Evolutionary conservation across 2,329 filamentous ascomycete genomes (phyloP).

Genomic region (Sporothrix globosa): DNA sequence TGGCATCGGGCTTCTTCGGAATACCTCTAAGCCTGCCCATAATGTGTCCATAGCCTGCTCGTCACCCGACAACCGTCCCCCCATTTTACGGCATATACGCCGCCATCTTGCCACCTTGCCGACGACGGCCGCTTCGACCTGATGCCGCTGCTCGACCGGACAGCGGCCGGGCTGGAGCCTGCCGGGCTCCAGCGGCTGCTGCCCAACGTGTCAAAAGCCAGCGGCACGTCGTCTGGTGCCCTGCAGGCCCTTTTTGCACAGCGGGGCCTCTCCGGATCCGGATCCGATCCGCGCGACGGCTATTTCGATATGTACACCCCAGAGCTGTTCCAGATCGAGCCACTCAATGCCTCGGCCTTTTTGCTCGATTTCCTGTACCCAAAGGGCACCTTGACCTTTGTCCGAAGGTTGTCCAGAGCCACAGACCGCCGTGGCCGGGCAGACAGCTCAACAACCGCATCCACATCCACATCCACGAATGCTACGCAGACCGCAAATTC

Average conservation of each 20-base stretch:
- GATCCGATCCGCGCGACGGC: constrained; percentile 47
- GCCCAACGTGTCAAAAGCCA: constrained; percentile 44
- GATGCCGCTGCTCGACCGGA: constrained; percentile 61
- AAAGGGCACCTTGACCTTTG: constrained; percentile 48
- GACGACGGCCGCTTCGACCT: background rate
- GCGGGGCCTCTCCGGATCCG: constrained; percentile 56
- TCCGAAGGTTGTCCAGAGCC: constrained; percentile 45
- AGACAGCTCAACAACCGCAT: background rate
- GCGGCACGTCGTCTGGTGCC: constrained; percentile 47
- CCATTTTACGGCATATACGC: background rate
- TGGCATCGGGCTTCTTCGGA: too few species aligned
- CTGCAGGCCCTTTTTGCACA: constrained; percentile 59
- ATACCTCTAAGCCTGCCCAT: background rate
- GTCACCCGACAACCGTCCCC: constrained; percentile 2
- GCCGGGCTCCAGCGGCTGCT: constrained; percentile 59
- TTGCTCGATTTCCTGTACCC: constrained; percentile 63
- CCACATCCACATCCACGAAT: background rate
- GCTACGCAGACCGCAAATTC: background rate
- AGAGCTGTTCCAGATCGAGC: constrained; percentile 39
- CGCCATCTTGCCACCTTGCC: background rate
- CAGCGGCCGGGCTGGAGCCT: constrained; percentile 59
- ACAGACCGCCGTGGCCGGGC: constrained; percentile 4
- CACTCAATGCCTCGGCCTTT: constrained; percentile 52
- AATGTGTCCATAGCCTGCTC: constrained; percentile 18
- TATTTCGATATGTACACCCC: constrained; percentile 38